Evolutionary conservation across 2,329 filamentous ascomycete species (phyloP), one percentile per base, ranked within the genome.

Genomic region (Botrytis aclada): DNA sequence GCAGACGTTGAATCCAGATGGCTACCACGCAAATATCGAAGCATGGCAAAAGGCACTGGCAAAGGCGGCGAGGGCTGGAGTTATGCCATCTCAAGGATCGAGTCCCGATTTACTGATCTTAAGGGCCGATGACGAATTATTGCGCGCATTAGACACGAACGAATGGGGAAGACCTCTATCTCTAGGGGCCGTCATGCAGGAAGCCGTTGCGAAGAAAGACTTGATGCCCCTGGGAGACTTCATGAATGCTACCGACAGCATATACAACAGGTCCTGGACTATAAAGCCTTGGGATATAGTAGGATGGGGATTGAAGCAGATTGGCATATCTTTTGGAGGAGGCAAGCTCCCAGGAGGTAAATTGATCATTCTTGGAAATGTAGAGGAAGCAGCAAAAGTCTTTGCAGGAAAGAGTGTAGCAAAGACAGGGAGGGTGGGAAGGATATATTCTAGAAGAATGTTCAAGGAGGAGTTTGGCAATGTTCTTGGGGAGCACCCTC

Each of bases 91-190:
- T 10, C 81, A 84, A 3, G 85, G 85, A 70, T 82, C 85, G 3
- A 81, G 80, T 8, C 82, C 84, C 2, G 86, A 86, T 73, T 83
- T 86, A 29, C 82, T 92, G 20, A 81, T 88, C 43, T 81, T 92
- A 41, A 83, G 83, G 12, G 82, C 88, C 54, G 86, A 88, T 77
- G 88, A 92, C 51, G 85, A 88, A 43, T 86, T 99, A 1, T 84
- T 92, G 34, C 87, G 88, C 37, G 89, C 90, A 51, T 84, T 99
- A 70, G 91, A 95, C 76, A 92, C 87, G 66, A 89, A 90, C 62
- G 90, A 95, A 78, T 95, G 89, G 82, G 96, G 96, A 2, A 88
- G 90, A 63, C 96, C 96, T 2, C 86, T 95, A 16, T 93, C 93
- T 4, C 84, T 99, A 0, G 92, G 92, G 1, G 89, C 90, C 5